Percentiles rank a stretch among this genome's conserved stretches.
Evolutionary conservation across 1,284 basidiomycete species (phyloP).

Genomic region (Sporisorium graminicola): DNA sequence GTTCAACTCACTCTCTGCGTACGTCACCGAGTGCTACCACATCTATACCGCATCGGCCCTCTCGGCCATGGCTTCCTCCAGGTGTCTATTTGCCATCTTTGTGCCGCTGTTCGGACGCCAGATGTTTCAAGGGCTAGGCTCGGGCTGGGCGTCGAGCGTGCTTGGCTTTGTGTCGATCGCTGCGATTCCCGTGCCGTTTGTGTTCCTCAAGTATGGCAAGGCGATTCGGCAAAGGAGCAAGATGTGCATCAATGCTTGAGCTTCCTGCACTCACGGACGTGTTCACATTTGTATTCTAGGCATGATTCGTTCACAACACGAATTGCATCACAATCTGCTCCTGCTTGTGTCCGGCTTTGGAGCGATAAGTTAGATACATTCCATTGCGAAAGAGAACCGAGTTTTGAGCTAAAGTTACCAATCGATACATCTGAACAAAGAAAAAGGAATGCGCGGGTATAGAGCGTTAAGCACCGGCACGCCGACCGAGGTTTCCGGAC

Average conservation of each 20-base stretch:
- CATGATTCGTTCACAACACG: background rate
- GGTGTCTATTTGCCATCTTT: constrained; percentile 50
- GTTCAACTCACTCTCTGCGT: constrained; percentile 46
- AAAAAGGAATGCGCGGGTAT: constrained; percentile 13
- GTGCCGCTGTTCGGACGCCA: constrained; percentile 42
- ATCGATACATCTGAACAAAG: constrained; percentile 1
- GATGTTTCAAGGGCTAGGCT: constrained; percentile 36
- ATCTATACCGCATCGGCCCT: constrained; percentile 51
- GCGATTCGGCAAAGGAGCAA: constrained; percentile 38
- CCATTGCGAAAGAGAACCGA: background rate
- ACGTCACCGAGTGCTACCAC: constrained; percentile 49
- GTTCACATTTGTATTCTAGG: constrained; percentile 9
- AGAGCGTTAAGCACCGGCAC: constrained; percentile 25
- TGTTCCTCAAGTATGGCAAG: constrained; percentile 45
- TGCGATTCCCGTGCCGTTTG: constrained; percentile 38
- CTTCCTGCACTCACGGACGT: background rate
- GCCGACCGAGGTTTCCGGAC: constrained; percentile 53
- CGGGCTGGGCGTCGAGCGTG: constrained; percentile 35
- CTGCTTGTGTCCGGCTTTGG: background rate
- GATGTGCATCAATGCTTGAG: constrained; percentile 42
- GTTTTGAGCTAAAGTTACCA: background rate
- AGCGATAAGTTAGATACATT: background rate
- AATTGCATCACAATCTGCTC: background rate
- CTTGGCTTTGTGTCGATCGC: constrained; percentile 35
- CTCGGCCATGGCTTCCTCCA: constrained; percentile 47